Evolutionary conservation across 2,329 filamentous ascomycete genomes (phyloP).

Genomic region (Lasiodiplodia sp.): DNA sequence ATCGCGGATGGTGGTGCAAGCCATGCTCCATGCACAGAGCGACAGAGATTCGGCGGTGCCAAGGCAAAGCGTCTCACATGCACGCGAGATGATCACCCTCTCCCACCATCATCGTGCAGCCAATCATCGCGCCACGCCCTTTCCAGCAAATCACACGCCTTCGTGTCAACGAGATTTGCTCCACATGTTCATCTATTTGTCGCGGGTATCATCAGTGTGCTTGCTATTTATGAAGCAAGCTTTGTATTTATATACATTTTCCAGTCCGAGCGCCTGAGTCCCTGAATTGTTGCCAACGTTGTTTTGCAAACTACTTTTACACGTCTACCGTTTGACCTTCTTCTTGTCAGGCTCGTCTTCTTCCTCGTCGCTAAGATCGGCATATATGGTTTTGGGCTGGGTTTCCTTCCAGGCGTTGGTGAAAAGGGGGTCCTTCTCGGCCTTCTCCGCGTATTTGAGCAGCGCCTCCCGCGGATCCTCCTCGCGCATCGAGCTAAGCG

Average conservation of each 20-base stretch:
- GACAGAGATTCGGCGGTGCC: constrained; percentile 1
- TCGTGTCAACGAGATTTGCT: constrained; percentile 22
- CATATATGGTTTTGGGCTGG: constrained; percentile 91
- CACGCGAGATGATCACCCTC: constrained; percentile 16
- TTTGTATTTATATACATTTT: constrained; percentile 1
- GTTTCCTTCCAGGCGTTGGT: constrained; percentile 93
- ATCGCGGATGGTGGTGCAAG: constrained; percentile 11
- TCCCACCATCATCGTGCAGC: constrained; percentile 12
- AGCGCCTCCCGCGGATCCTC: constrained; percentile 95
- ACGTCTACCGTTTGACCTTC: constrained; percentile 40
- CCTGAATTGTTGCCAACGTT: neutral
- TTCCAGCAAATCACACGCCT: neutral
- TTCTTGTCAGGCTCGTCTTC: constrained; percentile 72
- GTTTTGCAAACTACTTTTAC: neutral
- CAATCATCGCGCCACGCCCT: constrained; percentile 5
- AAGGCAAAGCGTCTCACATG: constrained; percentile 22
- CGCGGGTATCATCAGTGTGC: constrained; percentile 19
- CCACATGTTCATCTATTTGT: constrained; percentile 15
- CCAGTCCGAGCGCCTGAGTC: constrained; percentile 7
- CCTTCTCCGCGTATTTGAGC: constrained; percentile 92
- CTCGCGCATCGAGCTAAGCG: constrained; percentile 89
- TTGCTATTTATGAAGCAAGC: neutral
- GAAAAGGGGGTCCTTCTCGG: constrained; percentile 91
- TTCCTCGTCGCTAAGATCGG: constrained; percentile 79
- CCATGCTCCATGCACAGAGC: constrained; percentile 10